Conservation (phyloP, 192 early-diverging fungal genomes). For the Lobosporangium transversale region DNA sequence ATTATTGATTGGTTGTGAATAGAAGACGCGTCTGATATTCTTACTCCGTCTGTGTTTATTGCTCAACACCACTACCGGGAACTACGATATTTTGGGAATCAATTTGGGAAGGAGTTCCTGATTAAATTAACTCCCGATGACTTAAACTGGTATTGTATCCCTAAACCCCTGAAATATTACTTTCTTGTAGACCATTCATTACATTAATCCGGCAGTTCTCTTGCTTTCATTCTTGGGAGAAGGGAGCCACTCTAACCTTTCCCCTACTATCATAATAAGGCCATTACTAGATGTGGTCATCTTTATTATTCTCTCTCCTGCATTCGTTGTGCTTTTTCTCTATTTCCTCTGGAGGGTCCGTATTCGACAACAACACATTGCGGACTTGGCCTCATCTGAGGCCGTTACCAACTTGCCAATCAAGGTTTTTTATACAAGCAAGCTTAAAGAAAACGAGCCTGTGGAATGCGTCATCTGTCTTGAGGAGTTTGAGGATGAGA, state of each 20-base stretch:
- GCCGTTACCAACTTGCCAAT: conserved; percentile 79
- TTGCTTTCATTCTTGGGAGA: too few species aligned
- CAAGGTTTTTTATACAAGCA: conserved; percentile 71
- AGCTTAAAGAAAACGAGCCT: conserved; percentile 77
- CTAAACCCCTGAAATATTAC: too few species aligned
- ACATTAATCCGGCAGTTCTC: too few species aligned
- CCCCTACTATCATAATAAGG: too few species aligned
- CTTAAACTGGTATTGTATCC: conserved; percentile 49
- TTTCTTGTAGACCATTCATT: too few species aligned
- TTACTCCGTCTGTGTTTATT: conserved; percentile 90
- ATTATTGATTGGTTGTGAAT: too few species aligned
- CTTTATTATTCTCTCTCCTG: conserved; percentile 84
- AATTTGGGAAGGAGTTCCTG: conserved; percentile 18
- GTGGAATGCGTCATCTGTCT: conserved; percentile 92
- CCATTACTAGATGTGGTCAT: conserved; percentile 84
- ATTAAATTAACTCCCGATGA: conserved; percentile 44
- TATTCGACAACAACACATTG: conserved; percentile 73
- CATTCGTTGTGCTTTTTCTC: conserved; percentile 80
- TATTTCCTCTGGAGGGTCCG: conserved; percentile 79
- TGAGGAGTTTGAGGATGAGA: conserved; percentile 87
- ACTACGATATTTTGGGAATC: conserved; percentile 57
- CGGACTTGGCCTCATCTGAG: conserved; percentile 80
- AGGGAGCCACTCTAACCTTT: too few species aligned
- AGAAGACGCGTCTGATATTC: conserved; percentile 87
- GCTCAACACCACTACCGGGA: conserved; percentile 72